A percentile compares a stretch with the other conserved stretches of the same genome.
These are phyloP conservation scores for Triticum turgidum DNA, from an alignment of 176 grass and related monocot genomes.

Conservation along the genomic window DNA sequence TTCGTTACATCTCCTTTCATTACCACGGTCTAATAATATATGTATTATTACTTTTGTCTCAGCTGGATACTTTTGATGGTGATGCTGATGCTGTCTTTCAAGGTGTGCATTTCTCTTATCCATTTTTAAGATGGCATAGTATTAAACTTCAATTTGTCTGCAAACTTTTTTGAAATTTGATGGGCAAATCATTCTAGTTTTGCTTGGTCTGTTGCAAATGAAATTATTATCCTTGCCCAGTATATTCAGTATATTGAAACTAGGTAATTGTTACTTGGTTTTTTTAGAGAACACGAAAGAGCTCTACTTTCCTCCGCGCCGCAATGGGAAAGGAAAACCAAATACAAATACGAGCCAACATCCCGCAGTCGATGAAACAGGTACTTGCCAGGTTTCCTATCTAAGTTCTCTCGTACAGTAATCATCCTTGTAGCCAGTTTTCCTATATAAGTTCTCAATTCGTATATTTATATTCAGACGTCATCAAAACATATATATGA, in stretches of 20 bases:
- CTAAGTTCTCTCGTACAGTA: background rate
- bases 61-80: slow-evolving; percentile 85
- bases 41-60: slow-evolving; percentile 24
- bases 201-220: slow-evolving; percentile 10
- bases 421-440: background rate
- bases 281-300: background rate
- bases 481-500: background rate
- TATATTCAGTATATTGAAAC: background rate
- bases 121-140: background rate
- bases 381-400: background rate
- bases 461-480: slow-evolving; percentile 3
- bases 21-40: background rate
- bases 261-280: background rate
- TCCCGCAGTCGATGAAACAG: background rate
- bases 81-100: slow-evolving; percentile 41
- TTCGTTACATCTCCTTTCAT: background rate
- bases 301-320: background rate
- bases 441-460: background rate
- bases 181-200: slow-evolving; percentile 7
- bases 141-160: background rate
- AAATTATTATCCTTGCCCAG: background rate
- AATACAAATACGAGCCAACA: background rate
- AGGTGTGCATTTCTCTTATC: slow-evolving; percentile 54
- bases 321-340: too few species aligned
- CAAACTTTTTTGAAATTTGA: background rate